Evolutionary conservation across 164 flowering plant genomes (phyloP), one percentile per base, ranked within the genome.

Genomic region (Hamamelis virginiana): DNA sequence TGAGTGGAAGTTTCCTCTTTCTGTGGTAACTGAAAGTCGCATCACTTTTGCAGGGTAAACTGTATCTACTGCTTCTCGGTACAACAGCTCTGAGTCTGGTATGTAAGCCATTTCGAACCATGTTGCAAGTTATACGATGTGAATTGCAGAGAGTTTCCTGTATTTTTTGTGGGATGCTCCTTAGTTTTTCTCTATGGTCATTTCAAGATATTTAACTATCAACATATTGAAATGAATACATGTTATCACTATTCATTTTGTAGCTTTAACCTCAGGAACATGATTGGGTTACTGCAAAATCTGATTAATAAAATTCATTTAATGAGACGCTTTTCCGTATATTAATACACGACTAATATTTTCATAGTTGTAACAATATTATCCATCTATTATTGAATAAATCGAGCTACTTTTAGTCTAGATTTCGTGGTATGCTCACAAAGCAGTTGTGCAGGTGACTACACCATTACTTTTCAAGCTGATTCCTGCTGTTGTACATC

Each of bases 21-120:
- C 9, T 10, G 22, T 15, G 8, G 50, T 21, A 16, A 14, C 18
- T 11, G 28, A 5, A 9, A 9, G 9, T 23, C 1, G 5, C 16
- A 11, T 53, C 8, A 52, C 18, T 52, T 12, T 69, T 50, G 25
- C 92, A 94, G 98, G 93, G 94, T 16, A 91, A 91, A 78, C 70
- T 91, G 52, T 94, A 94, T 69, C 78, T 91, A 67, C 80, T 94
- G 77, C 96, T 94, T 59, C 87, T 94, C 48, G 98, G 98, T 38
- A 94, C 98, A 65, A 94, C 98, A 57, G 98, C 98, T 59, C 96
- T 94, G 63, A 94, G 98, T 77, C 79, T 91, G 91, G 97, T 91
- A 81, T 65, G 85, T 73, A 27, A 69, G 26, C 44, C 26, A 45
- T 66, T 43, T 26, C 46, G 13, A 59, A n/a, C 5, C 33, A 25